Evolutionary conservation across 257 asterid genomes (phyloP).

Genomic region (Ligustrum vulgare): DNA sequence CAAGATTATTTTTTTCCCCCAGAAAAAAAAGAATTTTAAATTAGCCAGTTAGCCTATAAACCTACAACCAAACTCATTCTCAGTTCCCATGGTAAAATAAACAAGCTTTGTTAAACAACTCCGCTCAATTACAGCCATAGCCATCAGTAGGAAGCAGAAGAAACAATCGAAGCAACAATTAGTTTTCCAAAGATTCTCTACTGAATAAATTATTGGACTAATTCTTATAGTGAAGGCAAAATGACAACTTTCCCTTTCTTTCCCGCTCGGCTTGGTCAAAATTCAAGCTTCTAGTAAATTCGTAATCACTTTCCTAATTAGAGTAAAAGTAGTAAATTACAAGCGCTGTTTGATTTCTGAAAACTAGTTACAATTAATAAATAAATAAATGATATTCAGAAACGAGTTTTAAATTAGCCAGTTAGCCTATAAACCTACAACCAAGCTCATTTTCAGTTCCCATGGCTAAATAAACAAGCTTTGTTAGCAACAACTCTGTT

Average conservation of each 20-base stretch:
- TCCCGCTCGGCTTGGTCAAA: background rate
- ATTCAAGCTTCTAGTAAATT: background rate
- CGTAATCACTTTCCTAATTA: too few relatives aligned
- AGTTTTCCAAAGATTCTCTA: background rate
- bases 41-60: too few relatives aligned
- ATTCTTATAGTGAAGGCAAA: background rate
- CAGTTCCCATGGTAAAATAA: too few relatives aligned
- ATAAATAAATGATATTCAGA: background rate
- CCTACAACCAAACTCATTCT: too few relatives aligned
- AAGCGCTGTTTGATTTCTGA: background rate
- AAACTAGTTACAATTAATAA: too few relatives aligned
- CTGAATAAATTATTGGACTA: background rate
- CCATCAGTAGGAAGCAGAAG: too few relatives aligned
- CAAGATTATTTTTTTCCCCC: too few relatives aligned
- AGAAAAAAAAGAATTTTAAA: too few relatives aligned
- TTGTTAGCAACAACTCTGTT: background rate
- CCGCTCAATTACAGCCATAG: too few relatives aligned
- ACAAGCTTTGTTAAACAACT: too few relatives aligned
- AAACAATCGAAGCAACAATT: background rate
- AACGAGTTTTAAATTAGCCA: background rate
- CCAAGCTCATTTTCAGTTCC: background rate
- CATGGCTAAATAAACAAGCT: background rate
- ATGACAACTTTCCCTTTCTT: background rate
- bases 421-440: background rate
- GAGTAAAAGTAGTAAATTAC: too few relatives aligned